Percentiles rank a stretch among this genome's conserved stretches.
These are phyloP conservation scores for Cytospora paraplurivora DNA, from an alignment of 2,329 filamentous ascomycete species.

Conservation along the genomic window DNA sequence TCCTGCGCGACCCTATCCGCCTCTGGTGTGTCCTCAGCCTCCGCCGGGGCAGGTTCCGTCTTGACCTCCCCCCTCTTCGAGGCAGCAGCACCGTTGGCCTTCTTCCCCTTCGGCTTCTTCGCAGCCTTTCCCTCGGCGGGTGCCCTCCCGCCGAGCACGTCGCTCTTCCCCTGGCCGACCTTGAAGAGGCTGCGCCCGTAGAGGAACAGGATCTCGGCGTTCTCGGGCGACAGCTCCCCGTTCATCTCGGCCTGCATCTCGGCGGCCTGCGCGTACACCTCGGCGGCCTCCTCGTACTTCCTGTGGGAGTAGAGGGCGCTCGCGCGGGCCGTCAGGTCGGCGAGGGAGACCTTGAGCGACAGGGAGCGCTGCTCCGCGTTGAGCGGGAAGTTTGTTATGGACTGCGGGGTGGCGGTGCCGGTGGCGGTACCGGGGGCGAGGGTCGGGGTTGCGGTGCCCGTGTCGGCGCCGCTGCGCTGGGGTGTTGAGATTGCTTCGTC, in stretches of 20 bases:
- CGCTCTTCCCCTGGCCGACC: conserved; percentile 90
- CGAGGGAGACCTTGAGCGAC: conserved; percentile 63
- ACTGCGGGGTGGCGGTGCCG: conserved; percentile 38
- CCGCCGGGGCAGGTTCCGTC: conserved; percentile 28
- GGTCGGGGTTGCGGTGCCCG: conserved; percentile 16
- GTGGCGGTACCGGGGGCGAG: conserved; percentile 33
- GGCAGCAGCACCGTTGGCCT: conserved; percentile 41
- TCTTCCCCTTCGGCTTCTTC: conserved; percentile 55
- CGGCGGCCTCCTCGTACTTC: conserved; percentile 82
- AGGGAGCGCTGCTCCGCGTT: conserved; percentile 38
- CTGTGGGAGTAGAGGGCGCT: conserved; percentile 86
- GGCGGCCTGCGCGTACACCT: conserved; percentile 85
- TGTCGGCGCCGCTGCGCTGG: conserved; percentile 19
- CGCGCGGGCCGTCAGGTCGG: conserved; percentile 78
- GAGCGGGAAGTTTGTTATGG: conserved; percentile 34
- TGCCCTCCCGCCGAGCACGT: conserved; percentile 85
- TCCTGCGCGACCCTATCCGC: conserved; percentile 50
- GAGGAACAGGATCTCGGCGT: conserved; percentile 90
- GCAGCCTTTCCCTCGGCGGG: conserved; percentile 55
- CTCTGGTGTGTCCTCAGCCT: conserved; percentile 34
- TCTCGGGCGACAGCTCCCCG: conserved; percentile 86
- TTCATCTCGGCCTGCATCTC: conserved; percentile 90
- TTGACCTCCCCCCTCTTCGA: conserved; percentile 42
- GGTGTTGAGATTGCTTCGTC: conserved; percentile 25
- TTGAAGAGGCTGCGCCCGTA: conserved; percentile 95